These are phyloP conservation scores for Xylaria nigripes DNA, from an alignment of 495 filamentous ascomycete species.

Conservation along the genomic window DNA sequence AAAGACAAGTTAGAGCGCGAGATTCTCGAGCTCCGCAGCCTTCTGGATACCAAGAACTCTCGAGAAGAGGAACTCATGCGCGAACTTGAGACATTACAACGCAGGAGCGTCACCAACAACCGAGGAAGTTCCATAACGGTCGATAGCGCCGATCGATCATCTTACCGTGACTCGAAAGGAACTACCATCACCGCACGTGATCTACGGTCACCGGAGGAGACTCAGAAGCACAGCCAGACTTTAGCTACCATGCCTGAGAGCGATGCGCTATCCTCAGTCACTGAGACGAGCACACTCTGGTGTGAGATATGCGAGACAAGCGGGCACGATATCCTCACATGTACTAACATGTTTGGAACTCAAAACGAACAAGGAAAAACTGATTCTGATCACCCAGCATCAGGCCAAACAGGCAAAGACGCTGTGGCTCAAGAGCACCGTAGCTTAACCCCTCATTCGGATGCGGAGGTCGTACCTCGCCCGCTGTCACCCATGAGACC, in stretches of 20 bases:
- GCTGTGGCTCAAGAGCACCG: slow-evolving; percentile 39
- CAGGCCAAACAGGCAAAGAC: slow-evolving; percentile 32
- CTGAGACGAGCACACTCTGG: slow-evolving; percentile 68
- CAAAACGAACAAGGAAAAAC: slow-evolving; percentile 29
- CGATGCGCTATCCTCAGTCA: slow-evolving; percentile 62
- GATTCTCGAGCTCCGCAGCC: slow-evolving; percentile 61
- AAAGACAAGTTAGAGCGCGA: slow-evolving; percentile 66
- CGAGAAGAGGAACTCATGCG: slow-evolving; percentile 88
- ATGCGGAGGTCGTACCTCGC: slow-evolving; percentile 38
- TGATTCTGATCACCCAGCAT: slow-evolving; percentile 12
- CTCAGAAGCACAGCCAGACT: slow-evolving; percentile 38
- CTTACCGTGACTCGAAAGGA: slow-evolving; percentile 50
- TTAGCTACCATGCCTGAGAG: slow-evolving; percentile 61
- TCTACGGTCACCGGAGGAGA: slow-evolving; percentile 26
- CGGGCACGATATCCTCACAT: slow-evolving; percentile 92
- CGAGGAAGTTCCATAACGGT: slow-evolving; percentile 46
- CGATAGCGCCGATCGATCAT: slow-evolving; percentile 42
- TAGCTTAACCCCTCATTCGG: slow-evolving; percentile 31
- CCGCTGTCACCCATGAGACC: slow-evolving; percentile 45
- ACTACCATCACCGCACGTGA: slow-evolving; percentile 47
- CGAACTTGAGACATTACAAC: slow-evolving; percentile 63
- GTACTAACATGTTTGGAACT: slow-evolving; percentile 75
- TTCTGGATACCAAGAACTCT: slow-evolving; percentile 59
- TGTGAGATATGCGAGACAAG: slow-evolving; percentile 92
- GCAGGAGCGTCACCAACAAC: slow-evolving; percentile 34